These are phyloP conservation scores for Mollisia scopiformis DNA, from an alignment of 2,329 filamentous ascomycete species.

Conservation along the genomic window DNA sequence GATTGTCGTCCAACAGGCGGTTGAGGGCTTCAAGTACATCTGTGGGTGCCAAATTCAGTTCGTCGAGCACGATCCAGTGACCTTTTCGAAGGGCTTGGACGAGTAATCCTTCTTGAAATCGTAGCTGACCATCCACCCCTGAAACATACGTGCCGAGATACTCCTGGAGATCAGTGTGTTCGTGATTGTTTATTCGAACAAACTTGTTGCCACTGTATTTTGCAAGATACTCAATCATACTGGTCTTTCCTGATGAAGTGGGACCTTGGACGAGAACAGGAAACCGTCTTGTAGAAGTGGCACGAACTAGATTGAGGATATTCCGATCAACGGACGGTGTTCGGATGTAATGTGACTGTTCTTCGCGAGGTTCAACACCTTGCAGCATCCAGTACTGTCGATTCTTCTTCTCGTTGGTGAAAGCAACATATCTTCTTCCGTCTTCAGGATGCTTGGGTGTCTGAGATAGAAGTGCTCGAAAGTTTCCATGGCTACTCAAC, in stretches of 20 bases:
- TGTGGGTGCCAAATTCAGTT: conserved; percentile 94
- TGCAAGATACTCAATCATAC: conserved; percentile 99
- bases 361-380: conserved; percentile 67
- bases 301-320: conserved; percentile 89
- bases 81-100: conserved; percentile 91
- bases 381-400: conserved; percentile 89
- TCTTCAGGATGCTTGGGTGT: conserved; percentile 78
- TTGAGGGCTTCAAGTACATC: conserved; percentile 97
- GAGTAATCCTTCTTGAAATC: conserved; percentile 90
- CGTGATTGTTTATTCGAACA: conserved; percentile 98
- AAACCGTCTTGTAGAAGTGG: conserved; percentile 88
- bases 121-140: conserved; percentile 78
- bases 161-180: conserved; percentile 97
- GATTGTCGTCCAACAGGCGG: conserved; percentile 91
- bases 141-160: conserved; percentile 96
- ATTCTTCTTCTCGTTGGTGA: conserved; percentile 64
- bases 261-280: conserved; percentile 95
- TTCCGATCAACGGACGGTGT: conserved; percentile 96
- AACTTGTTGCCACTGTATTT: conserved; percentile 96
- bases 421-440: conserved; percentile 77
- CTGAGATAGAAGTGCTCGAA: conserved; percentile 75
- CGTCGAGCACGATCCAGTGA: conserved; percentile 97
- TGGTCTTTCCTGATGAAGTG: conserved; percentile 96
- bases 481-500: conserved; percentile 69
- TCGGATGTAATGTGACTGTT: conserved; percentile 91